Evolutionary conservation across 2,329 filamentous ascomycete species (phyloP), one percentile per base, ranked within the genome.

Genomic region (Diaporthe batatas): DNA sequence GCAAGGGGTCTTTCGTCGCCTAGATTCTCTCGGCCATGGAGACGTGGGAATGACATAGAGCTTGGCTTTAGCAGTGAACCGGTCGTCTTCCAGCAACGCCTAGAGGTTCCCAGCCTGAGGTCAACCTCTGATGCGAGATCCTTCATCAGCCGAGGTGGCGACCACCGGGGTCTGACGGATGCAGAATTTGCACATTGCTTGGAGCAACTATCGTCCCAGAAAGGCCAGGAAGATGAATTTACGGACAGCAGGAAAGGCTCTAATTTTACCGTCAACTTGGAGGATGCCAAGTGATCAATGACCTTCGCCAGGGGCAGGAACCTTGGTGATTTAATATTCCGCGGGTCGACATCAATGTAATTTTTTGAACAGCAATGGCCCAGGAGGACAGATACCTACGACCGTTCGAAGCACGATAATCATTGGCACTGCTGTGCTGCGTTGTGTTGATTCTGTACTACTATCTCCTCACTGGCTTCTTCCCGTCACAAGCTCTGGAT

Each of bases 21-120:
- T 25, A 65, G 42, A 36, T 29, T 14, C 1, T 39, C 57, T 6
- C 55, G 69, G 5, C 47, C 34, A 8, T n/a, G 57, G 39, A 36
- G 57, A 25, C 23, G 42, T 7, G 44, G 57, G 7, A 32, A 34
- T 18, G 69, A 71, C 5, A n/a, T 65, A 2, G 69, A 55, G 21
- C n/a, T 25, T 23, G 69, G 57, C n/a, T 59, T 36, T 21, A 39
- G n/a, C 55, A 54, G 42, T n/a, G 36, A 39, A 23, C 68, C 68
- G 11, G 70, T 65, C 39, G 49, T 71, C 47, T 65, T 71, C 58
- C 51, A 71, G 25, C 53, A 71, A 25, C 49, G 70, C 14, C 70
- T 71, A 8, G 70, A 71, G 25, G 34, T 71, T 25, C 70, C 70
- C 36, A 71, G 70, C 58, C 42, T 71, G 16, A 64, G 70, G 21